Base-by-base conservation (phyloP, 768 basidiomycete species). In the Dacryopinax primogenitus region DNA sequence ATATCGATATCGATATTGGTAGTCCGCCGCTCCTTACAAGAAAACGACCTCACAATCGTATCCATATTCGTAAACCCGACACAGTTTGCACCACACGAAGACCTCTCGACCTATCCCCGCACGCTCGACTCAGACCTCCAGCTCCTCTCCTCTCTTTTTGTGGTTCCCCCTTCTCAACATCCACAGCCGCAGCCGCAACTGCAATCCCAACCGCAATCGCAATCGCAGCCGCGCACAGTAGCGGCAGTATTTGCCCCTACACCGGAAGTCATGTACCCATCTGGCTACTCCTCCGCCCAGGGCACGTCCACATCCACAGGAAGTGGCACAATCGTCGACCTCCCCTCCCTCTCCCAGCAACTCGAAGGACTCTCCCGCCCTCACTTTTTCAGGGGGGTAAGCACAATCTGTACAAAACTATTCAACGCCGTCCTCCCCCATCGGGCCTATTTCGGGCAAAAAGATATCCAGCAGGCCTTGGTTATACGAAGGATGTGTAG, bases 31-130 rank as follows among this genome's bases (percentile, higher is more conserved):
- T 93, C 91, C 0, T 80, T 98, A 2, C 73, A 76, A 1, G 82
- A 86, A 65, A 93, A 94, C 71, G 89, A 92, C 65, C 75, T 86
- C 39, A 98, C 96, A 0, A 84, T 97, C 69, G 77, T 97, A 66
- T 96, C 94, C 30, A 91, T 99, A 70, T 99, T 97, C 74, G 94
- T 99, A 66, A 98, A 99, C 73, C 96, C 96, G 0, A 88, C 94
- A 1, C 94, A 98, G 74, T 99, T 99, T 70, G 91, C 95, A 1
- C 94, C 92, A 0, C 86, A 92, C 68, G 96, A 99, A 76, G 96
- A 98, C 73, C 83, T 98, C 1, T 80, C 81, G 30, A 84, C 86
- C 3, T 99, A 99, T 74, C 96, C 96, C 0, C 86, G 92, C 39
- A 95, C 92, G 0, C 78, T 99, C 2, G 79, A 85, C 0, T 70